Conservation (phyloP, 805 yeast genomes). For the Tetrapisispora iriomotensis region DNA sequence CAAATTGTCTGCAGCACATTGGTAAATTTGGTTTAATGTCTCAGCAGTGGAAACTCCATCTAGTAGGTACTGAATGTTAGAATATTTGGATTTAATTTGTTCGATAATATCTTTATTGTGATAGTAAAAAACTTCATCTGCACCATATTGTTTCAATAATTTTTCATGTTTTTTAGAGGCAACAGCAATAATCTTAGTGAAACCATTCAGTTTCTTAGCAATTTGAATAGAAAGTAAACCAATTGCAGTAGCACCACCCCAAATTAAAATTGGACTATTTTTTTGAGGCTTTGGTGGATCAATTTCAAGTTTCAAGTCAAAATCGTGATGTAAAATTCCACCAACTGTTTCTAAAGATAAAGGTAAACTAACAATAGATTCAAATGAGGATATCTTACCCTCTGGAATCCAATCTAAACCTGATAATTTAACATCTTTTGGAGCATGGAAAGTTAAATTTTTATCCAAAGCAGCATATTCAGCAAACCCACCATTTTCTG, state of each 20-base stretch:
- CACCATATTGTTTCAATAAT: conserved; percentile 37
- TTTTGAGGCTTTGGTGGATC: conserved; percentile 20
- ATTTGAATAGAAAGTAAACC: conserved; percentile 51
- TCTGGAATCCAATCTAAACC: conserved; percentile 12
- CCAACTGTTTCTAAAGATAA: conserved; percentile 44
- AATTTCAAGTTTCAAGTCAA: conserved; percentile 16
- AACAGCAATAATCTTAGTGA: conserved; percentile 35
- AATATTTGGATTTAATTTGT: conserved; percentile 30
- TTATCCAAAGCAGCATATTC: conserved; percentile 38
- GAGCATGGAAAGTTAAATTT: neutral
- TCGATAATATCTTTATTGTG: conserved; percentile 35
- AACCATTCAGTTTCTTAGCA: conserved; percentile 39
- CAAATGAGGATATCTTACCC: conserved; percentile 37
- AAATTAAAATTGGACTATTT: conserved; percentile 38
- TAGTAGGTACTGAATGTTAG: conserved; percentile 23
- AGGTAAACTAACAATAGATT: conserved; percentile 55
- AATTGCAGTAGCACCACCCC: conserved; percentile 65
- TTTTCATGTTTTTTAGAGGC: conserved; percentile 39
- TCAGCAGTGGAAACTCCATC: conserved; percentile 29
- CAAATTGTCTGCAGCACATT: conserved; percentile 22
- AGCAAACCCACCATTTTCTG: conserved; percentile 48
- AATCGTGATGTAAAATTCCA: conserved; percentile 28
- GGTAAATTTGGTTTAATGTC: conserved; percentile 29
- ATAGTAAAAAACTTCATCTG: conserved; percentile 42
- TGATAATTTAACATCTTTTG: conserved; percentile 4